Conservation (phyloP, 495 filamentous ascomycete species). For the Neurospora africana region DNA sequence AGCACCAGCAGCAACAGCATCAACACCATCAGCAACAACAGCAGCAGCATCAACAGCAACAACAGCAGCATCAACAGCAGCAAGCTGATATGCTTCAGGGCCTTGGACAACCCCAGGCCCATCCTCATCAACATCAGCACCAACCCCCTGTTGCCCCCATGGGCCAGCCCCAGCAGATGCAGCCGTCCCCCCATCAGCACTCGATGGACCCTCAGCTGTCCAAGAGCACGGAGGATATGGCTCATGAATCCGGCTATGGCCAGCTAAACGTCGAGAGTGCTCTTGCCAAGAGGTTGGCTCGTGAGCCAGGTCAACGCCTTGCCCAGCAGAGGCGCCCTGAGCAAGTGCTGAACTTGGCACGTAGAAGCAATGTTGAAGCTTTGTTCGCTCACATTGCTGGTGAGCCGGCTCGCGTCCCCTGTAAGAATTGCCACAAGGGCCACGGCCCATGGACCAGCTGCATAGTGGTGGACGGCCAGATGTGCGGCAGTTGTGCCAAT, state of each 20-base stretch:
- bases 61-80: slow-evolving; percentile 16
- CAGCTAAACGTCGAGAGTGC: slow-evolving; percentile 37
- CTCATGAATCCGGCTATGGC: slow-evolving; percentile 30
- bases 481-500: slow-evolving; percentile 43
- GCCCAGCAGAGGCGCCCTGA: slow-evolving; percentile 36
- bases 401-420: slow-evolving; percentile 29
- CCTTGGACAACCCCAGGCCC: not conserved
- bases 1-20: slow-evolving; percentile 5
- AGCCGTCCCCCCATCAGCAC: slow-evolving; percentile 22
- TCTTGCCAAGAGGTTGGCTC: slow-evolving; percentile 34
- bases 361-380: slow-evolving; percentile 41
- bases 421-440: slow-evolving; percentile 44
- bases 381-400: slow-evolving; percentile 41
- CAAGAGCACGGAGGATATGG: slow-evolving; percentile 31
- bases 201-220: slow-evolving; percentile 19
- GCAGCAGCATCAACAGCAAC: slow-evolving; percentile 15
- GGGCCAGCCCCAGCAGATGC: slow-evolving; percentile 15
- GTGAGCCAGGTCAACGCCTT: slow-evolving; percentile 33
- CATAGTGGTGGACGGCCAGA: slow-evolving; percentile 38
- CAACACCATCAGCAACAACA: slow-evolving; percentile 6
- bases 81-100: not conserved
- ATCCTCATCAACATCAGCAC: slow-evolving; percentile 17
- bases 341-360: slow-evolving; percentile 32
- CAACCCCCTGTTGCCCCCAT: slow-evolving; percentile 15
- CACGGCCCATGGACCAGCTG: slow-evolving; percentile 40